A percentile compares a stretch with the other conserved stretches of the same genome.
These are phyloP conservation scores for Berkeleyomyces basicola DNA, from an alignment of 2,329 filamentous ascomycete genomes.

Conservation along the genomic window DNA sequence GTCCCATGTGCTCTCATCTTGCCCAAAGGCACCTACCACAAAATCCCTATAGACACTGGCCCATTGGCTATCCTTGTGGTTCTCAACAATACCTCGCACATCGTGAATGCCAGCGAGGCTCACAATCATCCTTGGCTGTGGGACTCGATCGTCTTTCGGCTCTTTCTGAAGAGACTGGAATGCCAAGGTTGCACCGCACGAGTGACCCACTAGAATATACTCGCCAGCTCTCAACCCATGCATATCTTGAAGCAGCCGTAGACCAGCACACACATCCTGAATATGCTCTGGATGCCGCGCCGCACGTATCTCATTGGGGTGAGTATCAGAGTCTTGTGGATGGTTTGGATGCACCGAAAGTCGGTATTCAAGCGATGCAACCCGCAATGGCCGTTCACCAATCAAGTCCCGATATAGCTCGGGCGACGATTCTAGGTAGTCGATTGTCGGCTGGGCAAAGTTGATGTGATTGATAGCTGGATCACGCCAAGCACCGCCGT, in stretches of 20 bases:
- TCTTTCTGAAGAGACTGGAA: conserved; percentile 27
- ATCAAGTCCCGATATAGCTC: not conserved
- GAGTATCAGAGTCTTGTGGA: conserved; percentile 20
- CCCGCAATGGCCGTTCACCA: not conserved
- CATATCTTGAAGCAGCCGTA: conserved; percentile 30
- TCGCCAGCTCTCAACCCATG: conserved; percentile 27
- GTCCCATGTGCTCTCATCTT: conserved; percentile 23
- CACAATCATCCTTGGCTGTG: conserved; percentile 22
- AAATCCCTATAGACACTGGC: conserved; percentile 26
- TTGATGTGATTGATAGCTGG: conserved; percentile 14
- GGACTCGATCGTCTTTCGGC: conserved; percentile 9
- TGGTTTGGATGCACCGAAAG: conserved; percentile 35
- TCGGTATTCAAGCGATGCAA: conserved; percentile 39
- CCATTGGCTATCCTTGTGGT: conserved; percentile 22
- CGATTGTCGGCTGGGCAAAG: conserved; percentile 9
- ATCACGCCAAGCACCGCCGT: conserved; percentile 19
- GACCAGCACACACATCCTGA: conserved; percentile 35
- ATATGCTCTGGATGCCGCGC: conserved; percentile 44
- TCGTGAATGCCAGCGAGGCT: conserved; percentile 38
- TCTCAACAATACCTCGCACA: conserved; percentile 18
- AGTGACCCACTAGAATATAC: conserved; percentile 46
- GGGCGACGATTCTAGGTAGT: not conserved
- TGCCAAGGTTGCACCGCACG: conserved; percentile 40
- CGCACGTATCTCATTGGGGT: conserved; percentile 21
- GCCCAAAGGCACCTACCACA: conserved; percentile 30